Evolutionary conservation across 176 grass and related monocot genomes (phyloP), one percentile per base, ranked within the genome.

Genomic region (Echinochloa phyllopogon): DNA sequence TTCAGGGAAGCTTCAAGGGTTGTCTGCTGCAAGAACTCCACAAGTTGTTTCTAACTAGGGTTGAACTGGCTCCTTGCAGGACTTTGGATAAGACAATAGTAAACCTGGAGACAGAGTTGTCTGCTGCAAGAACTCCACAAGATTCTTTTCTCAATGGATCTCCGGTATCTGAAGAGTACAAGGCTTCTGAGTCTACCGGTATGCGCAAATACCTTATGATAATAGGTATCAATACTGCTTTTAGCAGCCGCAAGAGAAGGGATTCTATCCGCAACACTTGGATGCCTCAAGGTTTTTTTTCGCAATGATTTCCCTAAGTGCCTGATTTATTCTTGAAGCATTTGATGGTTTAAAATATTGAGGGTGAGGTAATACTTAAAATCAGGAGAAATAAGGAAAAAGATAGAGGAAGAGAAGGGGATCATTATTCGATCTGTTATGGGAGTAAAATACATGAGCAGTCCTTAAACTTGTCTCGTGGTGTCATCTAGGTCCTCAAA

Each of bases 201-300:
- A 91, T 78, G 67, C 84, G 62, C 4, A 98, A 98, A 50, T 98
- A 92, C 68, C 87, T 92, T 62, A 95, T 93, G 95, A 93, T 98
- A 37, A 88, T 98, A 76, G 95, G 93, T 24, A 95, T 98, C 59
- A 95, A 98, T 82, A 98, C 91, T 76, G 95, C 95, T 36, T 98
- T 98, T 85, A 98, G 87, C 42, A 98, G 95, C 63, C 92, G 89
- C 56, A 93, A 91, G 65, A 82, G 95, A 86, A 92, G 95, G 82
- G 95, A 95, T 88, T 98, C 95, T 63, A 90, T 98, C 77, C 92
- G 89, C 16, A 85, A 88, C 63, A 95, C 95, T 55, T 98, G 95
- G 95, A 93, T 98, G 95, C 95, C 95, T 70, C 75, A 85, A 90
- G 93, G 95, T n/a, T n/a, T 98, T 95, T 86, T 65, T 65, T 43